Base-by-base conservation (phyloP, 225 moss, liverwort and hornwort genomes). In the Climacium dendroides region DNA sequence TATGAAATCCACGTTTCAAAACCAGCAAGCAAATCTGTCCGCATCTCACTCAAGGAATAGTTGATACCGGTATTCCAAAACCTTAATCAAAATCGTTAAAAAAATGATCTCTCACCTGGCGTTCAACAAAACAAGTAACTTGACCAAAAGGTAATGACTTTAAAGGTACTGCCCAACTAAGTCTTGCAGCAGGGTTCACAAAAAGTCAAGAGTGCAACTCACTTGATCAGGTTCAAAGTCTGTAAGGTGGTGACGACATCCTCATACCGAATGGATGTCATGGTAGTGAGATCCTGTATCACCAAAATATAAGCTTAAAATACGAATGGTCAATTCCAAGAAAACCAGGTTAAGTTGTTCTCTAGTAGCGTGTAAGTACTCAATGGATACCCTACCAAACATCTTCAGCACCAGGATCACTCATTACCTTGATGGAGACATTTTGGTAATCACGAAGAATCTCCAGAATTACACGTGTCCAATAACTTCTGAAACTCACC, bases 401-500 rank as follows among this genome's bases (percentile, higher is more conserved):
- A 87, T 63, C 83, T 75, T 84, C 83, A 85, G 61, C 79, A 77
- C 63, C 61, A 83, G 84, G 71, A 77, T 43, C 72, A 52, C 24
- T 66, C 65, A 48, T 81, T 87, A 96, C 96, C 96, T 96, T 96
- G 72, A 98, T 98, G 66, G 96, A 96, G 60, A 98, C 92, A 88
- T 96, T 98, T 52, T 94, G 94, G 90, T 94, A 94, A 89, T 98
- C 96, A 79, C 94, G 93, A 81, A 96, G 91, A 91, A 96, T 94
- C 83, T 98, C 96, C 78, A 96, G 78, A 80, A 96, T 91, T 61
- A 96, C 93, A 66, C 96, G 91, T 47, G 95, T 96, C 96, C 98
- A 98, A 91, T 98, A 98, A 90, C 98, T 96, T 87, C 96, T 92
- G 83, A 96, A 98, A 90, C 98, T 98, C 72, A 98, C 96, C 96